Evolutionary conservation across 177 flowering plant species (phyloP).

Genomic region (Telopea speciosissima): DNA sequence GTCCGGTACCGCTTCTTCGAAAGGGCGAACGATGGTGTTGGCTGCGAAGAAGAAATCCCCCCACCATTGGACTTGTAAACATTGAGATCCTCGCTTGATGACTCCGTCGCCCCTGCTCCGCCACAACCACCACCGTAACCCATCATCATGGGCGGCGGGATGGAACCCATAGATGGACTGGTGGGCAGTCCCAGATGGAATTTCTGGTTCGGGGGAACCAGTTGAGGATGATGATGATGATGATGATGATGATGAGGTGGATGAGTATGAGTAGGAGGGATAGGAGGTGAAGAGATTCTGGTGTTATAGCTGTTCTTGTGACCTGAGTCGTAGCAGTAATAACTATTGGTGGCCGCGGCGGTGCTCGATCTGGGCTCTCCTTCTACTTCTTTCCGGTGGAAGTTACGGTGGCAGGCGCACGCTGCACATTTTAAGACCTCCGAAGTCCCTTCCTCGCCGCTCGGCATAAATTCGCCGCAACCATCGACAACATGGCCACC

Average conservation of each 20-base stretch:
- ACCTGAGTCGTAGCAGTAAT: slow-evolving; percentile 14
- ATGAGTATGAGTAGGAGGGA: too few species aligned
- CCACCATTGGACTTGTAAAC: slow-evolving; percentile 22
- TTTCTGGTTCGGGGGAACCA: slow-evolving; percentile 15
- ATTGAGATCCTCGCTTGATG: slow-evolving; percentile 59
- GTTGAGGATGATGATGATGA: slow-evolving; percentile 1
- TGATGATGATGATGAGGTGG: not conserved
- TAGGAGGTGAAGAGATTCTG: slow-evolving; percentile 10
- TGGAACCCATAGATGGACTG: slow-evolving; percentile 7
- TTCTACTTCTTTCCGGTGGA: slow-evolving; percentile 50
- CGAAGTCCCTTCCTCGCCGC: slow-evolving; percentile 46
- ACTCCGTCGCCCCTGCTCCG: slow-evolving; percentile 32
- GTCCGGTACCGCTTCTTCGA: slow-evolving; percentile 61
- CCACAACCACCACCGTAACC: slow-evolving; percentile 34
- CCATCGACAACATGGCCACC: slow-evolving; percentile 65
- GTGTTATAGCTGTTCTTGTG: slow-evolving; percentile 15
- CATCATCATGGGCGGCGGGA: slow-evolving; percentile 43
- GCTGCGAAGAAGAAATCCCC: not conserved
- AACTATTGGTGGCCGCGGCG: slow-evolving; percentile 10
- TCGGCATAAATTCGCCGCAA: slow-evolving; percentile 77
- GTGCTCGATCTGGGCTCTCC: slow-evolving; percentile 19
- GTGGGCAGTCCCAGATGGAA: slow-evolving; percentile 11
- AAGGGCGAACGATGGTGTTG: not conserved
- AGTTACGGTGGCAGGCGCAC: slow-evolving; percentile 73
- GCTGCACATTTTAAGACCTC: slow-evolving; percentile 65